Conservation (phyloP, 2,329 filamentous ascomycete genomes). For the Alternaria infectoria region DNA sequence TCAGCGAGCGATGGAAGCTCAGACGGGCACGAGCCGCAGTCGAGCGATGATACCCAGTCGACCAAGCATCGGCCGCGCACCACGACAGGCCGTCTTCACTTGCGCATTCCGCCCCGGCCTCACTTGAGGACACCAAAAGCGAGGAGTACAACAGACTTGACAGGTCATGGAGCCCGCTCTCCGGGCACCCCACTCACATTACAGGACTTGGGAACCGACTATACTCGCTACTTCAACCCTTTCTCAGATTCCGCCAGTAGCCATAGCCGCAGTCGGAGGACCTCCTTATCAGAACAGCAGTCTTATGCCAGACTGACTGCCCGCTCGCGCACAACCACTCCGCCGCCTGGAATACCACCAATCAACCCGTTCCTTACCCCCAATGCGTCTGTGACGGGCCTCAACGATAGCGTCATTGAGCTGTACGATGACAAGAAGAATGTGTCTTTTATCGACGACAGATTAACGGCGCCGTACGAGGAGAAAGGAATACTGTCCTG, state of each 20-base stretch:
- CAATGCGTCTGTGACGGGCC: conserved; percentile 34
- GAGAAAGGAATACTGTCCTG: conserved; percentile 52
- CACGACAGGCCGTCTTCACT: conserved; percentile 3
- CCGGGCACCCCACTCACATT: conserved; percentile 31
- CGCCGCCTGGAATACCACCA: conserved; percentile 13
- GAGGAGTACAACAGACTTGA: conserved; percentile 28
- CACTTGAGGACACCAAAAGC: conserved; percentile 14
- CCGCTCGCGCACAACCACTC: conserved; percentile 21
- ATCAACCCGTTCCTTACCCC: conserved; percentile 40
- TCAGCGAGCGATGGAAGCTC: conserved; percentile 4
- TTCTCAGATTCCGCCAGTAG: conserved; percentile 32
- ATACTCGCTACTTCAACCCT: conserved; percentile 46
- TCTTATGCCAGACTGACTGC: conserved; percentile 6
- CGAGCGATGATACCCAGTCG: conserved; percentile 14
- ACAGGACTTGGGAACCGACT: conserved; percentile 42
- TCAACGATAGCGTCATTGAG: conserved; percentile 25
- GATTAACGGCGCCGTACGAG: conserved; percentile 52
- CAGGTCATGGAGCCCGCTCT: conserved; percentile 10
- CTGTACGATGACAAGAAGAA: conserved; percentile 35
- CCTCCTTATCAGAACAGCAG: conserved; percentile 24
- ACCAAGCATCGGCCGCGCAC: conserved; percentile 5
- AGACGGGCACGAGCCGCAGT: not conserved
- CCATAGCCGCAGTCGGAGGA: conserved; percentile 32
- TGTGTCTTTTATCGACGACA: conserved; percentile 55
- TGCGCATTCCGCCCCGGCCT: conserved; percentile 21